Conservation (phyloP, 306 rosid species). For the Malus fusca region DNA sequence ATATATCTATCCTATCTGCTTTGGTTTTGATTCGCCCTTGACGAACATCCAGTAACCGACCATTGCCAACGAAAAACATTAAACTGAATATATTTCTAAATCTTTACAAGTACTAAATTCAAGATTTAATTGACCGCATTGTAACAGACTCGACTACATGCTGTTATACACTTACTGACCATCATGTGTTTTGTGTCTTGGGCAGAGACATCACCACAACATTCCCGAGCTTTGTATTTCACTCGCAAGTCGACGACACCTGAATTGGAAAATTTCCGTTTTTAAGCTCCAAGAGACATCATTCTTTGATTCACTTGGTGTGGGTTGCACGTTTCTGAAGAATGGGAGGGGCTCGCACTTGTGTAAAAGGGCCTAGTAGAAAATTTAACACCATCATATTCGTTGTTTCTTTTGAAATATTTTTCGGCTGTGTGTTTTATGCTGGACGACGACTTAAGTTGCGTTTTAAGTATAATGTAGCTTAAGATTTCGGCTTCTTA, state of each 20-base stretch:
- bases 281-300: not conserved
- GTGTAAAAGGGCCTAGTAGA: conserved; percentile 16
- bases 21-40: not conserved
- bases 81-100: not conserved
- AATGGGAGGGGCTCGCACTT: conserved; percentile 3
- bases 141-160: not conserved
- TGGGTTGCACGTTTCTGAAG: conserved; percentile 20
- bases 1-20: not conserved
- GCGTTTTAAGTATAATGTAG: not conserved
- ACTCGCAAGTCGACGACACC: conserved; percentile 87
- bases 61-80: not conserved
- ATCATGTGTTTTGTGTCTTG: conserved; percentile 5
- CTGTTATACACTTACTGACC: not conserved
- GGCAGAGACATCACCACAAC: conserved; percentile 93
- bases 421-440: conserved; percentile 29
- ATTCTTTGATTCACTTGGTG: conserved; percentile 4
- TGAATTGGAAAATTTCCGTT: conserved; percentile 14
- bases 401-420: conserved; percentile 13
- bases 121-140: not conserved
- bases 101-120: not conserved
- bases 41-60: not conserved
- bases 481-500: conserved; percentile 8
- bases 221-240: conserved; percentile 89
- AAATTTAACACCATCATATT: conserved; percentile 8
- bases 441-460: conserved; percentile 8